A percentile compares a stretch with the other conserved stretches of the same genome.
Conservation (phyloP, 805 yeast species). For the Teunomyces kruisii region DNA sequence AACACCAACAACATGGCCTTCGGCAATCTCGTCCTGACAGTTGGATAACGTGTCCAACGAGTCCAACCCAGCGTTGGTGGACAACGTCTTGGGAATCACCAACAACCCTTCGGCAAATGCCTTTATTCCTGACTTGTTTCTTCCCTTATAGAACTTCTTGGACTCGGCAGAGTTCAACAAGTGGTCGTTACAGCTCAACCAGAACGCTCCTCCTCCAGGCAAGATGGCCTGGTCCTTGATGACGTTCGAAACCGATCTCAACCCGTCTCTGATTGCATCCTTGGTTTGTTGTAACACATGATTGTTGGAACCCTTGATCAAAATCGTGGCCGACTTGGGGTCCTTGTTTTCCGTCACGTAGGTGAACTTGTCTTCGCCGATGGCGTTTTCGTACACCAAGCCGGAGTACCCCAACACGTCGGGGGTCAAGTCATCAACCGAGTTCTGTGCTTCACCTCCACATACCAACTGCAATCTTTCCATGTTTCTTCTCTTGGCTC, state of each 20-base stretch:
- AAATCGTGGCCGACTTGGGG: slow-evolving; percentile 87
- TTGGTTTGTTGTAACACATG: slow-evolving; percentile 89
- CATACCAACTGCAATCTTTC: slow-evolving; percentile 94
- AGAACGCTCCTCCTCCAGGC: slow-evolving; percentile 98
- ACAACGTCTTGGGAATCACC: slow-evolving; percentile 88
- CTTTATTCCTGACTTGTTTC: slow-evolving; percentile 82
- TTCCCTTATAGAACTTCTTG: slow-evolving; percentile 70
- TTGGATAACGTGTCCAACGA: slow-evolving; percentile 83
- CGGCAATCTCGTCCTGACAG: slow-evolving; percentile 85
- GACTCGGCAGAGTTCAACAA: slow-evolving; percentile 45
- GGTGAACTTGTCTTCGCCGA: slow-evolving; percentile 97
- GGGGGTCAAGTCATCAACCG: slow-evolving; percentile 88
- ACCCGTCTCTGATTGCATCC: slow-evolving; percentile 96
- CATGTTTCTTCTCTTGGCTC: slow-evolving; percentile 99
- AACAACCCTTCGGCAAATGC: slow-evolving; percentile 93
- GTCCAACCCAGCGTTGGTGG: slow-evolving; percentile 91
- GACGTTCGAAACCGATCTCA: slow-evolving; percentile 91
- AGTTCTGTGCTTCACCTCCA: slow-evolving; percentile 97
- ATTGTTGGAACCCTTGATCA: slow-evolving; percentile 90
- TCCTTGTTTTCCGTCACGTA: slow-evolving; percentile 87
- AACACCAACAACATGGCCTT: slow-evolving; percentile 83
- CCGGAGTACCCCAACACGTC: slow-evolving; percentile 86
- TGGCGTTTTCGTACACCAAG: slow-evolving; percentile 82
- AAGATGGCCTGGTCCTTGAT: slow-evolving; percentile 80
- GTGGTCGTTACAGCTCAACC: slow-evolving; percentile 75